Percentiles rank a stretch among this genome's conserved stretches.
These are phyloP conservation scores for Aspergillus haitiensis DNA, from an alignment of 495 filamentous ascomycete genomes.

Conservation along the genomic window DNA sequence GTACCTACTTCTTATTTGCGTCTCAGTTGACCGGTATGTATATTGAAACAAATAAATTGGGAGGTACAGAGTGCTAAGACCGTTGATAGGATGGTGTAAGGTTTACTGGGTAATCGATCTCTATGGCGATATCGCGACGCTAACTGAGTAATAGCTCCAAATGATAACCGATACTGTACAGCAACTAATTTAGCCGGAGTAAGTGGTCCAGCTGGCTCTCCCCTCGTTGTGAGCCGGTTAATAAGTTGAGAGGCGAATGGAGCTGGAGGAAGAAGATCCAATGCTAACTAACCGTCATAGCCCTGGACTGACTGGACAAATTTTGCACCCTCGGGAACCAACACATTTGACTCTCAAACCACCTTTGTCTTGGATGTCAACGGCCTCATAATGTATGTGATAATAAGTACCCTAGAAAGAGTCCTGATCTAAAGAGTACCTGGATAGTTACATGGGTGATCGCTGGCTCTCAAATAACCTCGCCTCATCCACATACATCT, in stretches of 20 bases:
- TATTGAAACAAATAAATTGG: not conserved
- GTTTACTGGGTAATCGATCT: not conserved
- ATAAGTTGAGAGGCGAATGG: too few relatives aligned
- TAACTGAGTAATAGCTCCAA: slow-evolving; percentile 26
- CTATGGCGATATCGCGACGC: not conserved
- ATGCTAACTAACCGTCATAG: slow-evolving; percentile 37
- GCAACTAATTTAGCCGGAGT: slow-evolving; percentile 37
- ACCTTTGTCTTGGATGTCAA: slow-evolving; percentile 14
- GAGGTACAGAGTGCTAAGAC: not conserved
- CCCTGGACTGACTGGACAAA: slow-evolving; percentile 61
- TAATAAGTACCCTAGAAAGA: not conserved
- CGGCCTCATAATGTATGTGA: slow-evolving; percentile 13
- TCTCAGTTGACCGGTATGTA: slow-evolving; percentile 45
- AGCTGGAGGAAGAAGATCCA: slow-evolving; percentile 33
- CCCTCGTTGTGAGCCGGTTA: too few relatives aligned
- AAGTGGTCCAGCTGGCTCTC: not conserved
- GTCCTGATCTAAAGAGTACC: not conserved
- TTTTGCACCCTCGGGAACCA: slow-evolving; percentile 55
- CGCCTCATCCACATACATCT: slow-evolving; percentile 61
- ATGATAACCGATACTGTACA: slow-evolving; percentile 59
- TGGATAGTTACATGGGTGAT: slow-evolving; percentile 63
- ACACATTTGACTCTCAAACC: slow-evolving; percentile 41
- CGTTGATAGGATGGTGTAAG: slow-evolving; percentile 17
- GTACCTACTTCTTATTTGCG: slow-evolving; percentile 54
- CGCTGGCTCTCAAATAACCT: slow-evolving; percentile 61